phyloP scores from a whole-genome alignment of 139 green algal genomes.

The Chlorella sp. region DNA sequence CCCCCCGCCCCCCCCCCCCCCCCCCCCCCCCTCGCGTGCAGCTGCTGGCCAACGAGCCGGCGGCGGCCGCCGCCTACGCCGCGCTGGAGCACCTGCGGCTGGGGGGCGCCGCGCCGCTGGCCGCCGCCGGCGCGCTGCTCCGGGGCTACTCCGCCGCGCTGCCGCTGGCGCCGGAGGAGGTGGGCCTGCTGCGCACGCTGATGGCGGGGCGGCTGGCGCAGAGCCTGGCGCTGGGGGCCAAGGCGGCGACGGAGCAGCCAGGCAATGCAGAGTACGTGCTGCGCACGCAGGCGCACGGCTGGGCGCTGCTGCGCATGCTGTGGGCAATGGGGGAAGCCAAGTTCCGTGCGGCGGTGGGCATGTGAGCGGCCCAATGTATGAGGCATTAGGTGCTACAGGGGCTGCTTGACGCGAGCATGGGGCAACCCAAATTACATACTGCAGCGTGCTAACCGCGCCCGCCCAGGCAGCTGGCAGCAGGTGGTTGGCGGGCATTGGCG shows the following conservation, averaged over 20 bases:
- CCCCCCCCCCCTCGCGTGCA: too few species aligned
- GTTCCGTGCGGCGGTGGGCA: slow-evolving; percentile 1
- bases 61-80: neutral
- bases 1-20: too few species aligned
- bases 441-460: too few species aligned
- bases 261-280: slow-evolving; percentile 18
- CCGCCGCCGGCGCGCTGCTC: neutral
- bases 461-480: too few species aligned
- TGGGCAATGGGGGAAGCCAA: slow-evolving; percentile 8
- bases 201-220: slow-evolving; percentile 13
- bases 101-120: neutral
- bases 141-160: slow-evolving; percentile 7
- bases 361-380: too few species aligned
- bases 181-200: slow-evolving; percentile 26
- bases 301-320: slow-evolving; percentile 33
- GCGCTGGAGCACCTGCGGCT: slow-evolving; percentile 3
- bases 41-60: slow-evolving; percentile 2
- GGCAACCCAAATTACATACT: too few species aligned
- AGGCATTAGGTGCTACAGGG: too few species aligned
- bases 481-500: too few species aligned
- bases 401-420: too few species aligned
- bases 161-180: neutral
- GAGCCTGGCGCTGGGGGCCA: slow-evolving; percentile 4
- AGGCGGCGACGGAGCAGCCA: neutral
- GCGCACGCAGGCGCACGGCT: slow-evolving; percentile 24